A percentile compares a stretch with the other conserved stretches of the same genome.
phyloP scores from a whole-genome alignment of 192 early-diverging fungal genomes.

The Podochytrium sp. region DNA sequence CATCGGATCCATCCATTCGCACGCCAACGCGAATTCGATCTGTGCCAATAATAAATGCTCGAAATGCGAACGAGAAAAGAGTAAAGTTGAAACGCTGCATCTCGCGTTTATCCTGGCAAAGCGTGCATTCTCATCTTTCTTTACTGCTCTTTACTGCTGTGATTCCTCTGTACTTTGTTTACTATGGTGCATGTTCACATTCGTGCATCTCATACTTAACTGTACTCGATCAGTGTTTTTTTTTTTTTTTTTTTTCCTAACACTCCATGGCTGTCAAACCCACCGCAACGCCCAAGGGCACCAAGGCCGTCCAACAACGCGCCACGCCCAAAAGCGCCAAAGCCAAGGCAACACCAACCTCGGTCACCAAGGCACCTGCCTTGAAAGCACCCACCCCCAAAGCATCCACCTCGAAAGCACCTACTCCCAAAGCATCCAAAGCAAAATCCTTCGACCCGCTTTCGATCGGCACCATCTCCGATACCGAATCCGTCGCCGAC shows the following conservation, averaged over 20 bases:
- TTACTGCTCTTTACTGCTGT: no score
- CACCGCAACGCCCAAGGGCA: not conserved
- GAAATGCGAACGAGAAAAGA: no score
- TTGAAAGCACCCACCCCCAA: not conserved
- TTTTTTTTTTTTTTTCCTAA: constrained; percentile 6
- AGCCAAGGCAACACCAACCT: not conserved
- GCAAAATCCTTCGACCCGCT: constrained; percentile 45
- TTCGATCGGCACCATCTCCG: constrained; percentile 38
- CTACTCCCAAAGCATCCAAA: not conserved
- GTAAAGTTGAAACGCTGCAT: no score
- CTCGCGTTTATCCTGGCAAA: no score
- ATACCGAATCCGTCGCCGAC: constrained; percentile 37
- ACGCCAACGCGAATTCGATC: no score
- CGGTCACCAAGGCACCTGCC: not conserved
- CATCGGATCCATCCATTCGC: no score
- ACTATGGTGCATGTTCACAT: no score
- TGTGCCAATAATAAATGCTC: no score
- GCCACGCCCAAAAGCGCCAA: not conserved
- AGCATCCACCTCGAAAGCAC: not conserved
- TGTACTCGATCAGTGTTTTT: no score
- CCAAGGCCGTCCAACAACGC: not conserved
- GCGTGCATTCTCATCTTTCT: no score
- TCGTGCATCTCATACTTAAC: no score
- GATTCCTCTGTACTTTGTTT: no score
- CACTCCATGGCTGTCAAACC: not conserved